Conservation (phyloP, 2,329 filamentous ascomycete genomes). For the Tolypocladium cylindrosporum region DNA sequence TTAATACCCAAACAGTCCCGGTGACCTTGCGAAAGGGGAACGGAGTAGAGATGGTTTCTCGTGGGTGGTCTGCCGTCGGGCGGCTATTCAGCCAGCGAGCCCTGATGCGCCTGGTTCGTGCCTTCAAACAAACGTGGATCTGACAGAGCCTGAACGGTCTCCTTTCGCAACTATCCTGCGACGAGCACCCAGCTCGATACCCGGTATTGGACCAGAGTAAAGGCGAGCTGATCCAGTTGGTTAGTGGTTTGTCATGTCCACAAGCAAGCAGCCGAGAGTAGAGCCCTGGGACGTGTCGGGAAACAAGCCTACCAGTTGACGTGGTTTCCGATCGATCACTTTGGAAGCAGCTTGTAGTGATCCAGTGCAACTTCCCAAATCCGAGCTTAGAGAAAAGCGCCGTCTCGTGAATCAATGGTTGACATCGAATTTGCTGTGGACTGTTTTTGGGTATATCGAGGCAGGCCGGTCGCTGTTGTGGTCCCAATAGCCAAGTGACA, state of each 20-base stretch:
- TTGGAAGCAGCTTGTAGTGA: neutral
- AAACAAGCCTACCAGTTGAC: neutral
- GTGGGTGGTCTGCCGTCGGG: neutral
- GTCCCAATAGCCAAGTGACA: neutral
- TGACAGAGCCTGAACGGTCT: neutral
- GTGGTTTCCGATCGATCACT: neutral
- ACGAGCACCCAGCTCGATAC: neutral
- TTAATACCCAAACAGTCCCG: slow-evolving; percentile 25
- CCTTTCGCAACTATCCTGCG: neutral
- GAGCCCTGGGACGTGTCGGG: neutral
- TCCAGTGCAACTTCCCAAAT: neutral
- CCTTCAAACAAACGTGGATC: neutral
- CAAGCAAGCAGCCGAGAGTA: neutral
- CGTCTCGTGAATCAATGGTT: neutral
- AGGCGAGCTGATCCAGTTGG: neutral
- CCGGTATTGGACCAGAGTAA: neutral
- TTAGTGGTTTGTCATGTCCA: neutral
- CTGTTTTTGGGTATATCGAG: neutral
- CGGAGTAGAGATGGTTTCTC: slow-evolving; percentile 1
- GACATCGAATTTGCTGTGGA: neutral
- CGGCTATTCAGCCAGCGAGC: neutral
- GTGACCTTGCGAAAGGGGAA: slow-evolving; percentile 1
- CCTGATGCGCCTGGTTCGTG: neutral
- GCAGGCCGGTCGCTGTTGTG: neutral
- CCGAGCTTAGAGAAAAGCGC: neutral